Evolutionary conservation across 371 early-diverging fungal species (phyloP), one percentile per base, ranked within the genome.

Genomic region (Actinomucor elegans): DNA sequence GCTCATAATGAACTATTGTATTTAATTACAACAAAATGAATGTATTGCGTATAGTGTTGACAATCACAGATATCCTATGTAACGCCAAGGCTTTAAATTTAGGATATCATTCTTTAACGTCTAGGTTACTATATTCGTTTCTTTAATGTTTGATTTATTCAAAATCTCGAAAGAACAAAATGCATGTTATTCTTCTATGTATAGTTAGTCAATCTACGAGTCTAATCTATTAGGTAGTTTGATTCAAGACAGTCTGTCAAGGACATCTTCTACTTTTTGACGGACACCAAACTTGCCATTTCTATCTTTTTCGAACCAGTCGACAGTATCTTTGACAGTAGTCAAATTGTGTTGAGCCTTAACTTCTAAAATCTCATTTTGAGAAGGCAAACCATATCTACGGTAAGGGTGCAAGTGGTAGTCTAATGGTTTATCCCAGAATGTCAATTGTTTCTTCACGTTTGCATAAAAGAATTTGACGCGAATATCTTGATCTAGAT

Each of bases 311-410:
- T 67, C 72, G 59, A 85, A 86, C 54, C 79, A 88, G 10, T 79
- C 76, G 1, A 85, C 56, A 14, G 89, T 77, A 43, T 89, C 87
- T 10, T 67, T 57, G 3, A 69, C 37, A 27, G 31, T 66, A 4
- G 81, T 79, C 65, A 79, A 23, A 66, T 73, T 51, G 63, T 51
- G 29, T 49, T 54, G 27, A 67, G 68, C 20, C 63, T 70, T 33
- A 61, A 69, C 79, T 44, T 63, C 71, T 37, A 80, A 66, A 31
- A 97, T 81, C 38, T 94, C 95, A 12, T 77, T 57, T 61, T 92
- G 94, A 1, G 85, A 77, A 8, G 95, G 94, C 29, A 96, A 76
- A 24, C 84, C 49, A 53, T 64, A 71, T 73, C 75, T 42, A 75
- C 88, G n/a, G 40, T 49, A 23, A 79, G 71, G 49, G 78, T 44